Conservation (phyloP, 257 asterid genomes). For the Nicotiana benthamiana region DNA sequence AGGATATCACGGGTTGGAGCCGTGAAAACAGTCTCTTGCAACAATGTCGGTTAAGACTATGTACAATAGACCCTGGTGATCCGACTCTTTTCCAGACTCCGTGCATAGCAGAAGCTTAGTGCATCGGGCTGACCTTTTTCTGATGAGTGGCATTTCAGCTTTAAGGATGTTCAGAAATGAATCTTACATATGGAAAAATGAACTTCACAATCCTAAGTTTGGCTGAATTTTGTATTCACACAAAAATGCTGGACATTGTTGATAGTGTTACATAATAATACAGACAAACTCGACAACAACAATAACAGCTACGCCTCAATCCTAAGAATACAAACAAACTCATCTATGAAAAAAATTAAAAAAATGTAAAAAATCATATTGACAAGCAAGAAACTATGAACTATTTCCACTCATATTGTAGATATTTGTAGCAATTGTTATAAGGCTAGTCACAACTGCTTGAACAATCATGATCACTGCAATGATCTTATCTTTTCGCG, state of each 20-base stretch:
- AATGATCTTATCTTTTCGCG: slow-evolving; percentile 63
- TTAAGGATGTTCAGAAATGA: too few species aligned
- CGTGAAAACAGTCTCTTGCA: too few species aligned
- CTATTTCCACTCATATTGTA: slow-evolving; percentile 37
- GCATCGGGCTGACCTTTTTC: too few species aligned
- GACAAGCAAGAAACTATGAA: neutral
- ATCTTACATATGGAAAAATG: too few species aligned
- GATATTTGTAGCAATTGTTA: slow-evolving; percentile 68
- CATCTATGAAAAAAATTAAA: neutral
- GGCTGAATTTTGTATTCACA: neutral
- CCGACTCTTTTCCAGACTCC: too few species aligned
- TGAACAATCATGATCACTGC: slow-evolving; percentile 57
- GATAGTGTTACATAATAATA: neutral
- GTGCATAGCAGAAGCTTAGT: too few species aligned
- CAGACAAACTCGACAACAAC: neutral
- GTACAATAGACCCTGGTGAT: too few species aligned
- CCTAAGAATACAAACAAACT: neutral
- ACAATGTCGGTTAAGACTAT: too few species aligned
- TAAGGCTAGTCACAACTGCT: slow-evolving; percentile 69
- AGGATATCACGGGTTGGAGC: too few species aligned
- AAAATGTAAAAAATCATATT: neutral
- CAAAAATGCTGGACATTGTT: neutral
- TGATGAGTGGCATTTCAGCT: too few species aligned
- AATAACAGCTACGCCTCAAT: neutral
- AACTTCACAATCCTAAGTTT: too few species aligned